Base-by-base conservation (phyloP, 2,329 filamentous ascomycete genomes). In the Pseudogymnoascus sp. region DNA sequence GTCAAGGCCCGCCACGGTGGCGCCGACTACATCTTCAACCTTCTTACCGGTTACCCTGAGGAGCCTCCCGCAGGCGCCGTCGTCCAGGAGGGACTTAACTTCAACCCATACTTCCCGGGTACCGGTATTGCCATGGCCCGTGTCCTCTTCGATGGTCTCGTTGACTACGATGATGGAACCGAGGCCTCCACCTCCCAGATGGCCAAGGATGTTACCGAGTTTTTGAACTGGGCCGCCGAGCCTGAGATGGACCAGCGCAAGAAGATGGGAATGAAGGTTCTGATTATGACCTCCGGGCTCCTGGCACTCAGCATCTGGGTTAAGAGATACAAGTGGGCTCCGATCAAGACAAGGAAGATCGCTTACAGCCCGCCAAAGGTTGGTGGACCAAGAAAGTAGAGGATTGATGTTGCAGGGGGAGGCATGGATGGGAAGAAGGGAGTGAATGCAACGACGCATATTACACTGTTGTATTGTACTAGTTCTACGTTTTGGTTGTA, bases 71-170 rank as follows among this genome's bases (percentile, higher is more conserved):
- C 95, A 61, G 95, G 95, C 76, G 92, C 90, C 67, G 81, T 84
- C 72, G 89, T 99, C 65, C 88, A 87, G 72, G 86, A 88, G 66
- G 95, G 95, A 74, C 88, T 99, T 79, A 97, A 97, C 88, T 99
- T 99, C 87, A 99, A 99, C 86, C 95, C 95, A 66, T 99, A 97
- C 85, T 99, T 99, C 88, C 95, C 95, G 64, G 95, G 95, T 75
- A 97, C 95, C 71, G 93, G 93, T 76, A 99, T 99, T 77, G 95
- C 90, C 73, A 99, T 99, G 95, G 93, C 89, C 72, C 93, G 95
- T 86, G 95, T 97, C 66, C 87, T 99, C 66, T 99, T 96, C 80
- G 95, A 99, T 71, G 95, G 91, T 68, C 82, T 99, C 64, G 95
- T 99, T 68, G 95, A 99, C 78, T 99, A 97, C 81, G 95, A 99